phyloP scores from a whole-genome alignment of 345 rosid species.

The Angophora floribunda region DNA sequence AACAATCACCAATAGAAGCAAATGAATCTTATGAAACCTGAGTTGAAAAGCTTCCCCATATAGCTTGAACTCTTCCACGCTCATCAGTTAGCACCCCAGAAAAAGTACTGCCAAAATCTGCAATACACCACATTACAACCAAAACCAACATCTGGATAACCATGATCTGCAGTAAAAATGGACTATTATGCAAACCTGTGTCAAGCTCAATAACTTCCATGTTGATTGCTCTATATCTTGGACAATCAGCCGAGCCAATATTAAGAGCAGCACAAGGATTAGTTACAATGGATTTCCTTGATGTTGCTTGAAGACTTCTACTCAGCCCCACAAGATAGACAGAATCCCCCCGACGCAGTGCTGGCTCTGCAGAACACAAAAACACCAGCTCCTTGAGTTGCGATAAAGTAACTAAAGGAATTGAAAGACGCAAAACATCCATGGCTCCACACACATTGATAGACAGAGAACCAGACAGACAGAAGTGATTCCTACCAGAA shows the following conservation, averaged over 20 bases:
- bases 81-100: conserved; percentile 92
- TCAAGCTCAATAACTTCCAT: conserved; percentile 95
- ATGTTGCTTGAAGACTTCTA: conserved; percentile 85
- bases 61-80: conserved; percentile 79
- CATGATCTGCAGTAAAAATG: background rate
- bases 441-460: background rate
- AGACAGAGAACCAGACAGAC: background rate
- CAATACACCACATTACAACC: background rate
- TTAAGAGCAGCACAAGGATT: conserved; percentile 86
- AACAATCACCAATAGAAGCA: background rate
- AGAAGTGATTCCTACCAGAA: background rate
- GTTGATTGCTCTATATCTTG: conserved; percentile 91
- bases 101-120: conserved; percentile 95
- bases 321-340: conserved; percentile 87
- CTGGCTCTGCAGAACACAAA: conserved; percentile 42
- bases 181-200: conserved; percentile 44
- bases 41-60: conserved; percentile 96
- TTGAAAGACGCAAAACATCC: background rate
- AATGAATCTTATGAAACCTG: conserved; percentile 40
- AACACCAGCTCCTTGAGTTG: background rate
- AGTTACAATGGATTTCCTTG: conserved; percentile 81
- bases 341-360: conserved; percentile 84
- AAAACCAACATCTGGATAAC: background rate
- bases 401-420: background rate
- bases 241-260: conserved; percentile 86